Base-by-base conservation (phyloP, 1,284 basidiomycete species). In the Ustilago shanxiensis region DNA sequence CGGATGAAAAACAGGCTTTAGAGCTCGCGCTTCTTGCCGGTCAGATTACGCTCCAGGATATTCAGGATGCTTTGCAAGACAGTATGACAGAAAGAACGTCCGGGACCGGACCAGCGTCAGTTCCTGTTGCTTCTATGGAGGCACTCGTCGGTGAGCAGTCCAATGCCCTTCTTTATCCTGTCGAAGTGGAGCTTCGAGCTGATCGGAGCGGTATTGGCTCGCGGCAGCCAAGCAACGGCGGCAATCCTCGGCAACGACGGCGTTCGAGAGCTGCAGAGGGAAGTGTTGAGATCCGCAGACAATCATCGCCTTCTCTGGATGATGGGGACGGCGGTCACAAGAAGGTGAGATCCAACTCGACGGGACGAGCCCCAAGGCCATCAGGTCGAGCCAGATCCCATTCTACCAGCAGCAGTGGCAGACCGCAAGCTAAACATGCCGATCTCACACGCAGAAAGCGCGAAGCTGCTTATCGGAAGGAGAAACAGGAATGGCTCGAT, bases 401-500 rank as follows among this genome's bases (percentile, higher is more conserved):
- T 33, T 60, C 57, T n/a, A 29, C 20, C 26, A 37, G 31, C n/a
- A 31, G 20, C 26, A 33, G 31, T 33, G 26, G 24, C 26, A 35
- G 13, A 9, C 45, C 37, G 9, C 13, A n/a, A 8, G 22, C 44
- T n/a, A 60, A 52, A 24, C 67, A 53, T 2, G n/a, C 55, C 10
- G 44, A 56, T 9, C 31, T 52, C 14, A 71, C 59, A 5, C 22
- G 63, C 2, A 47, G 59, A 31, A 59, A 71, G 35, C 62, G 69
- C 7, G 69, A 71, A 44, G 26, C n/a, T 39, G 69, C 63, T 2
- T 61, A 59, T 18, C 59, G 65, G 50, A 60, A 57, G 33, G 60
- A 62, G n/a, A 66, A 62, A 44, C 62, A 51, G 20, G 63, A 66
- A 22, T 71, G 69, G 59, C 69, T 66, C 31, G 63, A 71, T 22